A percentile compares a stretch with the other conserved stretches of the same genome.
Conservation (phyloP, 2,329 filamentous ascomycete genomes). For the Gyromitra esculenta region DNA sequence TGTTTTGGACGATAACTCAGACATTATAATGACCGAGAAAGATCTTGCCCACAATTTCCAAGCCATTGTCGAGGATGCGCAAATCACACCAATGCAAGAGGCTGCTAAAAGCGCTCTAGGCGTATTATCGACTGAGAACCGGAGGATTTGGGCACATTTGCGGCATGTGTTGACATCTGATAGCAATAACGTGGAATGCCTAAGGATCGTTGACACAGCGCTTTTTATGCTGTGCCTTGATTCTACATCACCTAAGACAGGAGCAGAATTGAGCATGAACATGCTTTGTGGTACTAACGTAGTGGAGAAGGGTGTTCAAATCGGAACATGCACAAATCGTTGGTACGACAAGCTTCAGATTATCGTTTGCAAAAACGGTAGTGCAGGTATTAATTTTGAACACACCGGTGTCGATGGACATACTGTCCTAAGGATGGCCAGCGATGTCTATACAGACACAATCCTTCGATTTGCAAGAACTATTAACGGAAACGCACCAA, state of each 20-base stretch:
- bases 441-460: conserved; percentile 96
- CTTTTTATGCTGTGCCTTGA: conserved; percentile 93
- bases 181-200: conserved; percentile 93
- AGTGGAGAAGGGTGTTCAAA: conserved; percentile 91
- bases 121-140: conserved; percentile 93
- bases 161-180: conserved; percentile 85
- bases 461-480: conserved; percentile 93
- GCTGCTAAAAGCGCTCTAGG: conserved; percentile 94
- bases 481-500: conserved; percentile 93
- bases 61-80: conserved; percentile 89
- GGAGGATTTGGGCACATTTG: conserved; percentile 93
- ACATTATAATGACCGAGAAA: conserved; percentile 96
- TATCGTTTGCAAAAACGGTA: conserved; percentile 98
- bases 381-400: conserved; percentile 98
- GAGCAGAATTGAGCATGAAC: conserved; percentile 90
- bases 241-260: conserved; percentile 83
- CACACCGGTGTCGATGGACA: conserved; percentile 98
- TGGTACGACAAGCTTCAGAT: conserved; percentile 99
- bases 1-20: conserved; percentile 90
- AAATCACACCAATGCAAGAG: conserved; percentile 88
- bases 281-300: conserved; percentile 97
- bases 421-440: conserved; percentile 94
- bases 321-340: conserved; percentile 95
- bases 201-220: conserved; percentile 94
- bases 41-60: conserved; percentile 91